Conservation (phyloP, 164 flowering plant species). For the Magnolia kwangsiensis region DNA sequence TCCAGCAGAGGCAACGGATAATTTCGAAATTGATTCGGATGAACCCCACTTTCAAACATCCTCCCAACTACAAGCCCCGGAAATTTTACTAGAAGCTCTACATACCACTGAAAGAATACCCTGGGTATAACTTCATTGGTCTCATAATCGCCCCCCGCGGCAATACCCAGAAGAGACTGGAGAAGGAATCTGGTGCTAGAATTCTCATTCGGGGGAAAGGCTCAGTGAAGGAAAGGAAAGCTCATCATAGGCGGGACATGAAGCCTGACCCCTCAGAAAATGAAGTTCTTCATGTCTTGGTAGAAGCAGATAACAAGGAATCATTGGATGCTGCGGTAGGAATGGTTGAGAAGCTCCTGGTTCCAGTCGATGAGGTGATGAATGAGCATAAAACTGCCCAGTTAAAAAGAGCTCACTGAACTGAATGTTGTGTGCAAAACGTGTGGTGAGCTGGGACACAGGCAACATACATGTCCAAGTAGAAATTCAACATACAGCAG, state of each 20-base stretch:
- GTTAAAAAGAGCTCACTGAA: slow-evolving; percentile 30
- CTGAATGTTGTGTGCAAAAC: slow-evolving; percentile 15
- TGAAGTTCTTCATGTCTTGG: slow-evolving; percentile 45
- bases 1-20: slow-evolving; percentile 25
- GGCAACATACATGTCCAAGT: slow-evolving; percentile 22
- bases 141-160: slow-evolving; percentile 48
- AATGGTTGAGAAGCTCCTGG: slow-evolving; percentile 43
- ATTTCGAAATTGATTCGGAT: slow-evolving; percentile 29
- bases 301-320: slow-evolving; percentile 39
- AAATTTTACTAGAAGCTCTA: slow-evolving; percentile 41
- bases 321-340: slow-evolving; percentile 40
- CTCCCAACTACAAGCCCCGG: slow-evolving; percentile 21
- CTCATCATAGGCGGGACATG: slow-evolving; percentile 6
- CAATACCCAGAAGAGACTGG: slow-evolving; percentile 40
- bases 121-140: slow-evolving; percentile 44
- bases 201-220: slow-evolving; percentile 40
- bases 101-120: slow-evolving; percentile 45
- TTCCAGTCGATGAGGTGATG: slow-evolving; percentile 25
- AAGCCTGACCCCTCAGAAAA: slow-evolving; percentile 19
- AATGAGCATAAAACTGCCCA: slow-evolving; percentile 34
- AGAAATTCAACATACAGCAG: slow-evolving; percentile 12
- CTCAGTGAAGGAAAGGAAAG: slow-evolving; percentile 6
- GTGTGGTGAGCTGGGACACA: slow-evolving; percentile 30
- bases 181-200: slow-evolving; percentile 47
- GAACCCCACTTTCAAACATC: slow-evolving; percentile 33